Conservation (phyloP, 805 yeast species). For the Ogataea allantospora region DNA sequence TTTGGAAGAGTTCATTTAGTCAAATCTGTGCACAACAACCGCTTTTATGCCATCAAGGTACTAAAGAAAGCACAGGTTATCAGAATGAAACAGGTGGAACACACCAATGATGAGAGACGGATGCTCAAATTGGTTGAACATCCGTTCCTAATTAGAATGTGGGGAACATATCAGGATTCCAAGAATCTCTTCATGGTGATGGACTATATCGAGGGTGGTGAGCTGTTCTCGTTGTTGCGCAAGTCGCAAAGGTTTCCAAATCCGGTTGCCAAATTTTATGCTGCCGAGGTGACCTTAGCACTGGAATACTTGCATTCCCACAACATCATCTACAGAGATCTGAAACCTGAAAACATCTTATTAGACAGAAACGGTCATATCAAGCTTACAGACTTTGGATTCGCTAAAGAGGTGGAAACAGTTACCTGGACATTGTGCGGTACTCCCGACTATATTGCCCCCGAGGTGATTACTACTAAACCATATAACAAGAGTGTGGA, state of each 20-base stretch:
- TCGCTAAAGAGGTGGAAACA: constrained; percentile 59
- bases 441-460: constrained; percentile 64
- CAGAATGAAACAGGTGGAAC: constrained; percentile 63
- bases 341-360: constrained; percentile 60
- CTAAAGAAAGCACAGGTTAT: constrained; percentile 57
- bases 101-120: constrained; percentile 60
- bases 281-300: constrained; percentile 60
- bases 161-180: constrained; percentile 64
- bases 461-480: constrained; percentile 61
- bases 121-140: constrained; percentile 59
- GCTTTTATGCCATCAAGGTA: constrained; percentile 60
- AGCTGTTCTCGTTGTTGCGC: constrained; percentile 52
- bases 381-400: constrained; percentile 60
- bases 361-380: constrained; percentile 60
- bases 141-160: constrained; percentile 60
- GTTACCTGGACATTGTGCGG: constrained; percentile 65
- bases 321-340: constrained; percentile 59
- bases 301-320: constrained; percentile 56
- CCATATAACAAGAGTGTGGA: constrained; percentile 63
- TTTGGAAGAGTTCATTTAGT: constrained; percentile 62
- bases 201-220: constrained; percentile 68
- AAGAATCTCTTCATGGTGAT: constrained; percentile 59
- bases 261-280: constrained; percentile 63
- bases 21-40: constrained; percentile 55
- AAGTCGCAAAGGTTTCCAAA: constrained; percentile 61